These are phyloP conservation scores for Cryptomeria japonica DNA, from an alignment of 75 land plant species.

Conservation along the genomic window DNA sequence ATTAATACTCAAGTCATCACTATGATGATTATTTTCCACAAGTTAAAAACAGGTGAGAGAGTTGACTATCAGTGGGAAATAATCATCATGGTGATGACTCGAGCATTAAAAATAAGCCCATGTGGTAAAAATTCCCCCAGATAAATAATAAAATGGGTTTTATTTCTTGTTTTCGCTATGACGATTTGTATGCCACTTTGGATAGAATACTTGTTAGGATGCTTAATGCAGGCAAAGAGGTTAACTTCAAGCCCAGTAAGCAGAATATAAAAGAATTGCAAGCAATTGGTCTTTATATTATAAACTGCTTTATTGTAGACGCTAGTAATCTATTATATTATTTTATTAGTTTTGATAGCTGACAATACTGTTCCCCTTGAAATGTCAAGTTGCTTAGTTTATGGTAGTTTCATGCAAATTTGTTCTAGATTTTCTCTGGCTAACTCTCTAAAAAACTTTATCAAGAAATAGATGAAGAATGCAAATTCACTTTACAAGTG, in stretches of 20 bases:
- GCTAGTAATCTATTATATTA: neutral
- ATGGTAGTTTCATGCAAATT: neutral
- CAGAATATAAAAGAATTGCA: neutral
- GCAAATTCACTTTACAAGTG: neutral
- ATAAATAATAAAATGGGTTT: too few relatives aligned
- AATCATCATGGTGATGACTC: too few relatives aligned
- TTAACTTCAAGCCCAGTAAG: constrained; percentile 7
- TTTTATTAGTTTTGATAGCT: neutral
- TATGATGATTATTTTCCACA: too few relatives aligned
- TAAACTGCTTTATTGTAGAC: constrained; percentile 3
- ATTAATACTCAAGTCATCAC: too few relatives aligned
- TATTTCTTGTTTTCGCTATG: neutral
- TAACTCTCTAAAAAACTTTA: neutral
- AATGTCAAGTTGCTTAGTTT: neutral
- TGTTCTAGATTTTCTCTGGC: neutral
- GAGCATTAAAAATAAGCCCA: too few relatives aligned
- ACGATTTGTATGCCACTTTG: constrained; percentile 8
- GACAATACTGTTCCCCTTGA: neutral
- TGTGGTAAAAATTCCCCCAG: too few relatives aligned
- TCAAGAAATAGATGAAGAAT: neutral
- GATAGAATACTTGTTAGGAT: constrained; percentile 10
- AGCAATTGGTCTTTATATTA: neutral
- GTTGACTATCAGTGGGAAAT: too few relatives aligned
- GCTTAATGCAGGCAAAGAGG: constrained; percentile 8
- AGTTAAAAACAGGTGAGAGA: too few relatives aligned